Evolutionary conservation across 208 protist species (phyloP).

Genomic region (Entamoeba invadens): DNA sequence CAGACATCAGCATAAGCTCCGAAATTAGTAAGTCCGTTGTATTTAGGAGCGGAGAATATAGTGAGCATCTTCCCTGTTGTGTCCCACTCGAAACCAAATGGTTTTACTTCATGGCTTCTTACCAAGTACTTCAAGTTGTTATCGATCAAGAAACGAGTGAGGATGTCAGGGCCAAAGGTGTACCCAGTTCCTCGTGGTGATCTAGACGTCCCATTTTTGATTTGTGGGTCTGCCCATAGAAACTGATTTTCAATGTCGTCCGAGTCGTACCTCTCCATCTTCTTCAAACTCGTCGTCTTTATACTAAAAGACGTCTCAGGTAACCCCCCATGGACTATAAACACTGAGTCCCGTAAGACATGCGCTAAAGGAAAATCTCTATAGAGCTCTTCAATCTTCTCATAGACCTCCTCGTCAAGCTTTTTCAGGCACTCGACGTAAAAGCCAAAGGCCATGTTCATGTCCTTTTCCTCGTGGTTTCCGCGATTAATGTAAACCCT

Average conservation of each 20-base stretch:
- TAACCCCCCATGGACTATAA: conserved; percentile 75
- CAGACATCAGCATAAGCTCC: not conserved
- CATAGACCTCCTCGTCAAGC: conserved; percentile 59
- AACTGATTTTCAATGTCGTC: not conserved
- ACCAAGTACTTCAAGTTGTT: not conserved
- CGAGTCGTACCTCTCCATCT: not conserved
- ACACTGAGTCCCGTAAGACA: conserved; percentile 42
- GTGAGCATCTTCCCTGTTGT: not conserved
- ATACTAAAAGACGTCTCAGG: not conserved
- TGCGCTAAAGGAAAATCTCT: conserved; percentile 55
- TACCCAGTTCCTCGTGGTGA: not conserved
- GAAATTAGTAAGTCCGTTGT: not conserved
- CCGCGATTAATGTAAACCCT: conserved; percentile 24
- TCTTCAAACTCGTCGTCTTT: not conserved
- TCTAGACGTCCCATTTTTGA: not conserved
- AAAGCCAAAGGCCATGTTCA: conserved; percentile 55
- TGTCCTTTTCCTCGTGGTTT: conserved; percentile 28
- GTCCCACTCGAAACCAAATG: not conserved
- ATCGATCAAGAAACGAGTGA: not conserved
- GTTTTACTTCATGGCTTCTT: not conserved
- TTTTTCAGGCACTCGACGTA: conserved; percentile 70
- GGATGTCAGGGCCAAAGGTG: not conserved
- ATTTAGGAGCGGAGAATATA: not conserved
- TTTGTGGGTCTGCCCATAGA: not conserved
- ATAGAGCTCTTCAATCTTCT: conserved; percentile 56